Evolutionary conservation across 208 protist species (phyloP).

Genomic region (Angomonas desouzai): DNA sequence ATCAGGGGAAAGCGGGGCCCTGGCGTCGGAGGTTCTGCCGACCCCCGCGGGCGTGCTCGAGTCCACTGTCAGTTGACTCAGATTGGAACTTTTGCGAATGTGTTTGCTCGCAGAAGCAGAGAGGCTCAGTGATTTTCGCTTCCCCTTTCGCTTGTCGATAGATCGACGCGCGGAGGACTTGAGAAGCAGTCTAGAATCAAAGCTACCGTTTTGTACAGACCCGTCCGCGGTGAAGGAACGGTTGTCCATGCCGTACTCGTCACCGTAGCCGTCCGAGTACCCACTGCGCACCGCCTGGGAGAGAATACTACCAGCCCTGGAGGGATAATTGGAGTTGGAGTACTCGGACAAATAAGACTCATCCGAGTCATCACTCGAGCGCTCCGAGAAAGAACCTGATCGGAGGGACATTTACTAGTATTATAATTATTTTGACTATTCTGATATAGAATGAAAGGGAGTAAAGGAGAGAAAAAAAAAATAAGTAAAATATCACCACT

Average conservation of each 20-base stretch:
- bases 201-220: not conserved
- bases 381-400: not conserved
- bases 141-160: not conserved
- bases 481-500: not conserved
- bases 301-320: not conserved
- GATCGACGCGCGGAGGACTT: not conserved
- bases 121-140: not conserved
- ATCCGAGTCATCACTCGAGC: constrained; percentile 5
- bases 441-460: no score
- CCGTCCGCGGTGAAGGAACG: not conserved
- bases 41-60: not conserved
- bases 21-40: not conserved
- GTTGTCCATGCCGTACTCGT: not conserved
- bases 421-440: no score
- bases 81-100: not conserved
- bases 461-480: not conserved
- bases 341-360: not conserved
- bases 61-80: not conserved
- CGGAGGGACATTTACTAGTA: not conserved
- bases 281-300: not conserved
- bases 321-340: not conserved
- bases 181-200: not conserved
- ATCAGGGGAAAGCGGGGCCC: not conserved
- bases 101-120: not conserved
- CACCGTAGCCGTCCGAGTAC: not conserved